Percentiles rank a stretch among this genome's conserved stretches.
phyloP scores from a whole-genome alignment of 1,139 yeast species.

The Candida sanyaensis region DNA sequence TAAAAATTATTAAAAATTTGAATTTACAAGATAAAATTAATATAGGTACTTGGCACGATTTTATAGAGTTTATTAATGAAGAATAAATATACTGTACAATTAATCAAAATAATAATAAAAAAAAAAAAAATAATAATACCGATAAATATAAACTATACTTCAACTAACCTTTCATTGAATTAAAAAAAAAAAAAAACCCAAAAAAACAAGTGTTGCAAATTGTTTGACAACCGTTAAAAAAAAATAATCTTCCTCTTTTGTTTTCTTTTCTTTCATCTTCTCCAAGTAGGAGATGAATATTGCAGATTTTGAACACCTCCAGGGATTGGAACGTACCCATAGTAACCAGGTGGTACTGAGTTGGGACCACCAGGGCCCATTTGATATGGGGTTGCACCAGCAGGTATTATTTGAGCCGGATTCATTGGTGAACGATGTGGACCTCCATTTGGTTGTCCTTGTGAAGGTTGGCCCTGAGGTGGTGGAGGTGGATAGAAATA shows the following conservation, averaged over 20 bases:
- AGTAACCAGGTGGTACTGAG: conserved; percentile 36
- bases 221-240: not conserved
- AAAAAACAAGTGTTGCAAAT: not conserved
- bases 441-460: conserved; percentile 18
- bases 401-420: conserved; percentile 18
- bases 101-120: not conserved
- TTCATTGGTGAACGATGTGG: conserved; percentile 20
- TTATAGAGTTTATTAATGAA: conserved; percentile 9
- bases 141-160: not conserved
- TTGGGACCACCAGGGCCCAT: conserved; percentile 18
- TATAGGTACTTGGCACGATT: conserved; percentile 14
- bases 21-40: conserved; percentile 3
- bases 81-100: not conserved
- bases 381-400: conserved; percentile 20
- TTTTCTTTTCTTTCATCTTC: conserved; percentile 21
- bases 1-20: conserved; percentile 2
- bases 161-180: not conserved
- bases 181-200: not conserved
- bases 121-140: not conserved
- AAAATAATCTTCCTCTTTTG: not conserved
- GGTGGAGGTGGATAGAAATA: conserved; percentile 21
- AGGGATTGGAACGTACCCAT: conserved; percentile 37
- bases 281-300: conserved; percentile 33
- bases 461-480: conserved; percentile 17
- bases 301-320: conserved; percentile 29